Percentiles rank a stretch among this genome's conserved stretches.
Evolutionary conservation across 139 green algal species (phyloP).

Genomic region (Edaphochlamys debaryana): DNA sequence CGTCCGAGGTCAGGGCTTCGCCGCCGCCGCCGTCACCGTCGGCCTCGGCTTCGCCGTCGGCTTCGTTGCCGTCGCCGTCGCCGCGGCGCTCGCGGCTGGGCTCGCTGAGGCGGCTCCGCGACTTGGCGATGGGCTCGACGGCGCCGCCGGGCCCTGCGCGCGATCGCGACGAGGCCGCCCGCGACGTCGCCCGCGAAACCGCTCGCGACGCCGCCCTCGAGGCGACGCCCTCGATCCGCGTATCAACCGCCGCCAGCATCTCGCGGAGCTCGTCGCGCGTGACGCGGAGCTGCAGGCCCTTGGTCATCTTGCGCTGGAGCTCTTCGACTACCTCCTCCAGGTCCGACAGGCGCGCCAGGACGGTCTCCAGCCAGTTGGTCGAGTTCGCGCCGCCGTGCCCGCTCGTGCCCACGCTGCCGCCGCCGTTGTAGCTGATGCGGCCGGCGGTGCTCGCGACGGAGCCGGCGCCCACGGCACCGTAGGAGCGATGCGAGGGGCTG

Average conservation of each 20-base stretch:
- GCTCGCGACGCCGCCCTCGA: not conserved
- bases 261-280: constrained; percentile 32
- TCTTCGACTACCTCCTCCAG: not conserved
- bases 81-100: no score
- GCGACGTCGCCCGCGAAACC: not conserved
- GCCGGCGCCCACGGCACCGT: no score
- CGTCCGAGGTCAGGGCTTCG: no score
- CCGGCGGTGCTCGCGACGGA: not conserved
- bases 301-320: not conserved
- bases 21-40: no score
- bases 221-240: not conserved
- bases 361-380: not conserved
- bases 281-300: constrained; percentile 3
- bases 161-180: not conserved
- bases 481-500: no score
- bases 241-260: not conserved
- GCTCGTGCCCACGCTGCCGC: not conserved
- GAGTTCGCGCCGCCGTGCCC: not conserved
- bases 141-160: not conserved
- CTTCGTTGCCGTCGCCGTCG: not conserved
- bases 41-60: not conserved
- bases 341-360: not conserved
- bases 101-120: no score
- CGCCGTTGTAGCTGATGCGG: not conserved
- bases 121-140: not conserved